phyloP scores from a whole-genome alignment of 345 rosid genomes.

The Ceriops tagal region DNA sequence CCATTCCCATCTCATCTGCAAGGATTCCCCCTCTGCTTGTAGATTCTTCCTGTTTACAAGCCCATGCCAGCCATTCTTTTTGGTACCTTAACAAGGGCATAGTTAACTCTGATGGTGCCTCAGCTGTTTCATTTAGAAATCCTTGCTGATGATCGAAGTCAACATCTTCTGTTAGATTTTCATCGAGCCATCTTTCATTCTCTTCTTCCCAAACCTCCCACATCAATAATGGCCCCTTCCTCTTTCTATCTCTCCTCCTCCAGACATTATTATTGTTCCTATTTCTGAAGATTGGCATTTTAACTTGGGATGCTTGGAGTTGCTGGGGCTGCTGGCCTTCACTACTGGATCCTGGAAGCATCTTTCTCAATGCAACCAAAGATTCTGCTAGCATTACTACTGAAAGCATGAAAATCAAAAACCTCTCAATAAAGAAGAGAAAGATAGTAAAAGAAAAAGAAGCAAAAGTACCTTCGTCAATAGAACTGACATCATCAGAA shows the following conservation, averaged over 20 bases:
- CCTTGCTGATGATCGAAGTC: slow-evolving; percentile 58
- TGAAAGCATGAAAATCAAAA: neutral
- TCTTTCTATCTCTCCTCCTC: slow-evolving; percentile 27
- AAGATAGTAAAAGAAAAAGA: neutral
- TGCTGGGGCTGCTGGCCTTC: slow-evolving; percentile 5
- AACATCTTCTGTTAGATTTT: slow-evolving; percentile 43
- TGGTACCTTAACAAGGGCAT: slow-evolving; percentile 83
- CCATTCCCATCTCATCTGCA: slow-evolving; percentile 99
- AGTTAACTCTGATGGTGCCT: slow-evolving; percentile 64
- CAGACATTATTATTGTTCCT: slow-evolving; percentile 17
- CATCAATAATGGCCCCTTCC: slow-evolving; percentile 33
- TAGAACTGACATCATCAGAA: slow-evolving; percentile 18
- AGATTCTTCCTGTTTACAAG: slow-evolving; percentile 76
- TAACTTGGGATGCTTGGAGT: neutral
- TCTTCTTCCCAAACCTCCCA: slow-evolving; percentile 83
- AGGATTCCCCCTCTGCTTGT: slow-evolving; percentile 74
- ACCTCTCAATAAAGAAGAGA: neutral
- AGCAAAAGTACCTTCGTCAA: slow-evolving; percentile 7
- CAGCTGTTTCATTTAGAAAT: slow-evolving; percentile 45
- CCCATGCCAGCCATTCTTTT: slow-evolving; percentile 96
- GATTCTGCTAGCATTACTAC: slow-evolving; percentile 11
- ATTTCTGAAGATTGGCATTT: neutral
- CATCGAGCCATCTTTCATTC: slow-evolving; percentile 58
- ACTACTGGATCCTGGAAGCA: neutral
- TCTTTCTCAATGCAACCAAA: slow-evolving; percentile 6